A percentile compares a stretch with the other conserved stretches of the same genome.
Evolutionary conservation across 352 stramenopile species (phyloP).

Genomic region (Globisporangium rhizosaccharum): DNA sequence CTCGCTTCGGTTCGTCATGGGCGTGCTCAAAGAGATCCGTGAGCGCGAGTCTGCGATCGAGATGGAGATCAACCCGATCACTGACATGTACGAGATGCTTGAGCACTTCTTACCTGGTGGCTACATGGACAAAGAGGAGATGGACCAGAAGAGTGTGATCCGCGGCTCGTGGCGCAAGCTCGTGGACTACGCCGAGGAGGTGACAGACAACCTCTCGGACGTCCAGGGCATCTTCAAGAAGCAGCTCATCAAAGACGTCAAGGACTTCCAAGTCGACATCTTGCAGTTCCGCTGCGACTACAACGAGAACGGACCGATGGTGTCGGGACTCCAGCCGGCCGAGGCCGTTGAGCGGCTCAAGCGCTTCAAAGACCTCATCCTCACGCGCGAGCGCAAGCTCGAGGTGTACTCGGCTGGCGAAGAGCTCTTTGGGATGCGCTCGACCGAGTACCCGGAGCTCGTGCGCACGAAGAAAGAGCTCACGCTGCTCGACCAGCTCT

Average conservation of each 20-base stretch:
- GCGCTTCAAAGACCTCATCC: constrained; percentile 81
- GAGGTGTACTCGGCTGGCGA: constrained; percentile 86
- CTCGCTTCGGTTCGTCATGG: constrained; percentile 79
- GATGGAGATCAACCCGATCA: constrained; percentile 87
- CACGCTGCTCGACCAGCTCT: constrained; percentile 80
- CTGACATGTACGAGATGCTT: constrained; percentile 89
- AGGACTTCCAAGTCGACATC: constrained; percentile 74
- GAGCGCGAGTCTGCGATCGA: constrained; percentile 86
- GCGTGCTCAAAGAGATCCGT: constrained; percentile 74
- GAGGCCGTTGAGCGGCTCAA: constrained; percentile 83
- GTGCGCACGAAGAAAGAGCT: constrained; percentile 86
- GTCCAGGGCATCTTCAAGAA: constrained; percentile 90
- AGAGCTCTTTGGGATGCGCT: constrained; percentile 86
- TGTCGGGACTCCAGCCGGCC: constrained; percentile 64
- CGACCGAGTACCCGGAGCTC: constrained; percentile 76
- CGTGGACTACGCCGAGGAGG: constrained; percentile 84
- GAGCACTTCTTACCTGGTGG: constrained; percentile 83
- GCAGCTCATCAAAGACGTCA: constrained; percentile 85
- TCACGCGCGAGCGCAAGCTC: constrained; percentile 72
- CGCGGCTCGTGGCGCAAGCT: constrained; percentile 82
- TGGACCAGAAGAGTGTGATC: constrained; percentile 89
- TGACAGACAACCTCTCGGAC: constrained; percentile 80
- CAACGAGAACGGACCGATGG: constrained; percentile 59
- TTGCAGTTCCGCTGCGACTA: constrained; percentile 66
- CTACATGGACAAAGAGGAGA: constrained; percentile 86